These are phyloP conservation scores for Hippophae tibetana DNA, from an alignment of 306 rosid genomes.

Conservation along the genomic window DNA sequence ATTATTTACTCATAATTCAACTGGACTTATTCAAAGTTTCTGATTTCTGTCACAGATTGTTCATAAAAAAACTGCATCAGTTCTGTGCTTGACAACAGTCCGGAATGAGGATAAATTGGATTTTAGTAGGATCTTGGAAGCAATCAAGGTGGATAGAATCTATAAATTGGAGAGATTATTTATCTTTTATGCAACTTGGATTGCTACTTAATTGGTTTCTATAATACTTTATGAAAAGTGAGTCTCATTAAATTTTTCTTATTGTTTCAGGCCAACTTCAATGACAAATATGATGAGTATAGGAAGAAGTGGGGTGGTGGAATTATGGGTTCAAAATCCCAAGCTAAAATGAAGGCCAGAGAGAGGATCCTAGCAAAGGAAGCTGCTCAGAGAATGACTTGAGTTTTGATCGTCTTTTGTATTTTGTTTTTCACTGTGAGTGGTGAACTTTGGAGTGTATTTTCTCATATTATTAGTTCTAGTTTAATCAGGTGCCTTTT, in stretches of 20 bases:
- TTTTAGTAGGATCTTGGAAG: constrained; percentile 61
- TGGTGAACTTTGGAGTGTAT: neutral
- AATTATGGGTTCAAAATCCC: constrained; percentile 78
- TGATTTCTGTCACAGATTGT: constrained; percentile 34
- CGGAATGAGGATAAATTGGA: constrained; percentile 78
- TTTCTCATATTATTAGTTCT: too few species aligned
- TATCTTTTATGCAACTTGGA: too few species aligned
- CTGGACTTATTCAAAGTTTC: neutral
- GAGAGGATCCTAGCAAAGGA: constrained; percentile 66
- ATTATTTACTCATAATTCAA: neutral
- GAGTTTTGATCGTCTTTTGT: neutral
- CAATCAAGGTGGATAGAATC: constrained; percentile 45
- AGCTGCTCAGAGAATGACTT: constrained; percentile 65
- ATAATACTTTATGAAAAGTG: neutral
- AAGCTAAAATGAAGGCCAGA: constrained; percentile 65
- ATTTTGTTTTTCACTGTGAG: neutral
- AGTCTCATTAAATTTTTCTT: neutral
- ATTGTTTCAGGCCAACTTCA: constrained; percentile 56
- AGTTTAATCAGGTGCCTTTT: too few species aligned
- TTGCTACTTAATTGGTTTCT: neutral
- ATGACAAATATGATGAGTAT: constrained; percentile 59
- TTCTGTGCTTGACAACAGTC: constrained; percentile 69
- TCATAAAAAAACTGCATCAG: constrained; percentile 64
- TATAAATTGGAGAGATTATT: too few species aligned
- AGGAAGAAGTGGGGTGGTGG: constrained; percentile 89